A percentile compares a stretch with the other conserved stretches of the same genome.
These are phyloP conservation scores for Thinopyrum obtusiflorum DNA, from an alignment of 202 grass and related monocot genomes.

Conservation along the genomic window DNA sequence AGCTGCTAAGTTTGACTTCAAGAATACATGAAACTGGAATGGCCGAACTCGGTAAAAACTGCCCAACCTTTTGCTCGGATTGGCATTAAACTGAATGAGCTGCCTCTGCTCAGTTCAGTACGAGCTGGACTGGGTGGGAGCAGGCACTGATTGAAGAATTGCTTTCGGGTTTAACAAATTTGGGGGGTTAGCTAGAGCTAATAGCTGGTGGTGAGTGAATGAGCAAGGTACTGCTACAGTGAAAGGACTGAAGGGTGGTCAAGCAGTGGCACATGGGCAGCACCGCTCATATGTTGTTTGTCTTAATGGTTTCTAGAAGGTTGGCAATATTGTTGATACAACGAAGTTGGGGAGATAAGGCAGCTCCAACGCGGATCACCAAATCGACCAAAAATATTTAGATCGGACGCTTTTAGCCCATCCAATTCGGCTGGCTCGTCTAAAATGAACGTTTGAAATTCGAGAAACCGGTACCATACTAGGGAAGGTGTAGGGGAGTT, in stretches of 20 bases:
- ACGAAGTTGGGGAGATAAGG: too few species aligned
- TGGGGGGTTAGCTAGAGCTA: background rate
- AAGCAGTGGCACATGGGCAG: constrained; percentile 9
- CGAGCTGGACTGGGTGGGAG: background rate
- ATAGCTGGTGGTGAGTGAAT: background rate
- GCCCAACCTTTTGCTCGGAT: constrained; percentile 2
- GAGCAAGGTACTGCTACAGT: background rate
- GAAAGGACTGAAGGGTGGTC: background rate
- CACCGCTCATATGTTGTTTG: background rate
- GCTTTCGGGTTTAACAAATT: background rate
- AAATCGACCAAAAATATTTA: too few species aligned
- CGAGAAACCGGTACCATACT: too few species aligned
- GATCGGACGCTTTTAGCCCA: too few species aligned
- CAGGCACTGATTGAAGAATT: background rate
- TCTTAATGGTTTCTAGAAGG: background rate
- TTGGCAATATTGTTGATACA: background rate
- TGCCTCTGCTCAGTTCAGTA: background rate
- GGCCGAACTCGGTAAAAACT: background rate
- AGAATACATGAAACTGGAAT: background rate
- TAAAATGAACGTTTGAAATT: too few species aligned
- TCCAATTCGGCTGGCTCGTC: too few species aligned
- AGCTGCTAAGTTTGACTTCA: constrained; percentile 14
- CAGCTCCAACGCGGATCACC: too few species aligned
- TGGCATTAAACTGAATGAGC: background rate
- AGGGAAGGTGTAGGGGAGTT: too few species aligned